Evolutionary conservation across 164 flowering plant genomes (phyloP).

Genomic region (Stephania yunnanensis): DNA sequence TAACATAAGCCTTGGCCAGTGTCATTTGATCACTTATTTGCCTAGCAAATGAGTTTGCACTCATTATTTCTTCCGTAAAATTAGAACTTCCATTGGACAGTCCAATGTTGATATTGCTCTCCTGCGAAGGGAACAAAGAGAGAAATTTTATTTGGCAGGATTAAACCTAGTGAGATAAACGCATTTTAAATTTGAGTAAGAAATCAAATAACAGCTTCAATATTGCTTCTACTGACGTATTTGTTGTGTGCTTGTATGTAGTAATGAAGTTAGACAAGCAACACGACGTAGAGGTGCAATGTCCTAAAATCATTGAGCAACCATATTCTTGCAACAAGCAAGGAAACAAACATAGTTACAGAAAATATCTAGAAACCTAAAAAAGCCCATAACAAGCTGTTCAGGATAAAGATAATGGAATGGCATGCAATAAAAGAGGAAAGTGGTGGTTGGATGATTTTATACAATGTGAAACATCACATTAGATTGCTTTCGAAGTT

Average conservation of each 20-base stretch:
- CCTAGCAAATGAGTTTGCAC: conserved; percentile 65
- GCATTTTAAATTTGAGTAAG: not conserved
- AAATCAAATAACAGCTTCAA: not conserved
- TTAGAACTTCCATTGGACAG: conserved; percentile 30
- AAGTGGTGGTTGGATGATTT: no score
- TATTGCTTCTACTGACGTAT: not conserved
- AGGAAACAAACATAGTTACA: not conserved
- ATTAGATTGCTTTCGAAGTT: not conserved
- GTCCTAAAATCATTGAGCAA: not conserved
- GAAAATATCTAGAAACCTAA: not conserved
- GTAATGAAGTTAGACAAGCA: not conserved
- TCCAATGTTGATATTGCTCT: conserved; percentile 22
- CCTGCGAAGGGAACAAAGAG: conserved; percentile 32
- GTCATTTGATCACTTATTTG: conserved; percentile 86
- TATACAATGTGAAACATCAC: not conserved
- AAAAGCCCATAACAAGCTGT: not conserved
- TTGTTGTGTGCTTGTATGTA: not conserved
- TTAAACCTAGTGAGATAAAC: not conserved
- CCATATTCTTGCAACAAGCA: not conserved
- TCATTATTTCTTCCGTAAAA: conserved; percentile 51
- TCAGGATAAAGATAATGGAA: no score
- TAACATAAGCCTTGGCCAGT: conserved; percentile 87
- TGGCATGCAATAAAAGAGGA: no score
- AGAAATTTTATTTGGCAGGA: not conserved
- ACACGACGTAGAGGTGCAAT: not conserved